phyloP scores from a whole-genome alignment of 768 basidiomycete genomes.

The Xerocomellus chrysenteron region DNA sequence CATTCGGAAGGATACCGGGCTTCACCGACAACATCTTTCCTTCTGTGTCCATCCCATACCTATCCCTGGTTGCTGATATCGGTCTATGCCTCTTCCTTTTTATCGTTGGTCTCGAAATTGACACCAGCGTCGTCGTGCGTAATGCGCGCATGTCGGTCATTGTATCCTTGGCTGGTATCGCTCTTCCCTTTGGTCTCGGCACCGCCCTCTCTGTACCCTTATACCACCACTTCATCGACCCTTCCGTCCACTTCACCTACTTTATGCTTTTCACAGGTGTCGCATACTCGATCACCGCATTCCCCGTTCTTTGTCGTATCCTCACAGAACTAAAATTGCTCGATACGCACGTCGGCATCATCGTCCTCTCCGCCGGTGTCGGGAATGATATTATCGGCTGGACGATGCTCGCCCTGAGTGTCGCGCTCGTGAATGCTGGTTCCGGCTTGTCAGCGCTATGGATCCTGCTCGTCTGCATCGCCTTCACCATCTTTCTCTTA shows the following conservation, averaged over 20 bases:
- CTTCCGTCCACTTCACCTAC: slow-evolving; percentile 69
- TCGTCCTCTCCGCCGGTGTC: slow-evolving; percentile 91
- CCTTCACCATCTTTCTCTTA: slow-evolving; percentile 75
- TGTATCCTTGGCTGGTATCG: slow-evolving; percentile 81
- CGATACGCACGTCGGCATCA: slow-evolving; percentile 88
- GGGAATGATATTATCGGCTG: slow-evolving; percentile 87
- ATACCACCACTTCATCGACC: slow-evolving; percentile 57
- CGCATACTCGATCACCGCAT: slow-evolving; percentile 85
- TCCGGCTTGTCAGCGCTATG: slow-evolving; percentile 82
- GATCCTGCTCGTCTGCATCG: slow-evolving; percentile 77
- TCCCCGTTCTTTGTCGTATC: slow-evolving; percentile 84
- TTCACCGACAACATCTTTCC: slow-evolving; percentile 91
- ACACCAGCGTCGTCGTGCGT: slow-evolving; percentile 71
- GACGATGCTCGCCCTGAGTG: slow-evolving; percentile 84
- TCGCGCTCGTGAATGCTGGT: slow-evolving; percentile 89
- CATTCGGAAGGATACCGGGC: slow-evolving; percentile 79
- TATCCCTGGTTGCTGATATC: slow-evolving; percentile 86
- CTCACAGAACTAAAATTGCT: slow-evolving; percentile 88
- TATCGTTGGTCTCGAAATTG: slow-evolving; percentile 92
- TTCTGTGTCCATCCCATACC: slow-evolving; percentile 61
- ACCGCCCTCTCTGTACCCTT: slow-evolving; percentile 64
- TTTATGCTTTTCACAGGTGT: slow-evolving; percentile 96
- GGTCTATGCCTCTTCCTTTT: slow-evolving; percentile 89
- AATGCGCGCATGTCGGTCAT: slow-evolving; percentile 66
- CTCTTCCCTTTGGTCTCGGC: slow-evolving; percentile 86